phyloP scores from a whole-genome alignment of 805 yeast genomes.

The Nakazawaea ernobii region DNA sequence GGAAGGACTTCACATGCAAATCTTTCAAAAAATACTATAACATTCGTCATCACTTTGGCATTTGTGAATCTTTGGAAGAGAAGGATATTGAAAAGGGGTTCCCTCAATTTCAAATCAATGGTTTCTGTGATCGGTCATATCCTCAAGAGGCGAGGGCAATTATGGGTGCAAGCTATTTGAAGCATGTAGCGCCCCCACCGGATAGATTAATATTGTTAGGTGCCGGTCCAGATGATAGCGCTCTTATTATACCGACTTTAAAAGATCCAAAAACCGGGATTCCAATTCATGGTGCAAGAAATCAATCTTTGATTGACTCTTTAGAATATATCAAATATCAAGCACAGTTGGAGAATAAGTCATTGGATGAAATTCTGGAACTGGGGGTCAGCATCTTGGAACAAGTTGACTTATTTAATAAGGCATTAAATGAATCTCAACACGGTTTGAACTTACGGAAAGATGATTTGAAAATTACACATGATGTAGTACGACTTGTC shows the following conservation, averaged over 20 bases:
- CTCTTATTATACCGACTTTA: conserved; percentile 23
- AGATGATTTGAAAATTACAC: conserved; percentile 12
- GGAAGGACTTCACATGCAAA: conserved; percentile 15
- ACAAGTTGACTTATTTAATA: not conserved
- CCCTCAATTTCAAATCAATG: conserved; percentile 20
- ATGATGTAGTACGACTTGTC: conserved; percentile 14
- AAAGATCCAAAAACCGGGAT: conserved; percentile 10
- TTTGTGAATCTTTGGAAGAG: conserved; percentile 7
- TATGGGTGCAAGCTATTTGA: conserved; percentile 29
- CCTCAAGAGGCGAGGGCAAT: conserved; percentile 25
- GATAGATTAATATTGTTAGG: conserved; percentile 27
- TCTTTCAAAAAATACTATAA: conserved; percentile 14
- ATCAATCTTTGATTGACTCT: conserved; percentile 10
- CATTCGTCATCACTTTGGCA: conserved; percentile 3
- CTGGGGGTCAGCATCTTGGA: conserved; percentile 15
- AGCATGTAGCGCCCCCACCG: conserved; percentile 26
- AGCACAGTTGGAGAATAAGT: conserved; percentile 7
- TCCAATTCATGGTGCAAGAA: conserved; percentile 10
- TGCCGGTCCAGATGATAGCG: conserved; percentile 17
- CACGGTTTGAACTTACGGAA: not conserved
- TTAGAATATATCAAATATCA: conserved; percentile 16
- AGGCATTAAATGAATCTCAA: not conserved
- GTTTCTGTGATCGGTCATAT: conserved; percentile 19
- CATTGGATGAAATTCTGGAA: conserved; percentile 12
- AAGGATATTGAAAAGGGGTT: conserved; percentile 1